Evolutionary conservation across 345 rosid genomes (phyloP).

Genomic region (Pugionium cornutum): DNA sequence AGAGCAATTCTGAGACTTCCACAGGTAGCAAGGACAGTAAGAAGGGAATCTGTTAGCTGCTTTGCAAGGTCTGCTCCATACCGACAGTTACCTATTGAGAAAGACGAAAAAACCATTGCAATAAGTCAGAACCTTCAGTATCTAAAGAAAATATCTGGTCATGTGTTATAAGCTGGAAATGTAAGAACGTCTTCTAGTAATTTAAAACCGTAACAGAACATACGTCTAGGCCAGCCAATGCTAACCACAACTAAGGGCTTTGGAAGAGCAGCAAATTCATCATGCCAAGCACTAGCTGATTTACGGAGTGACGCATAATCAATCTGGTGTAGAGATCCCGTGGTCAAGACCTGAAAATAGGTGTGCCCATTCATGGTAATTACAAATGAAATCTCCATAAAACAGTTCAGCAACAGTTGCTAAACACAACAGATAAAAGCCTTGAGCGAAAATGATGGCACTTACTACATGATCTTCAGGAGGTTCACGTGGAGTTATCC

Average conservation of each 20-base stretch:
- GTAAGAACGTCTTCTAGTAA: constrained; percentile 13
- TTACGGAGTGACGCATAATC: constrained; percentile 81
- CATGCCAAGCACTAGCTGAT: constrained; percentile 90
- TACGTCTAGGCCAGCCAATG: constrained; percentile 91
- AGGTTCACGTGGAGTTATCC: constrained; percentile 85
- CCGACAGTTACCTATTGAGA: constrained; percentile 63
- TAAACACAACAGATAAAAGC: background rate
- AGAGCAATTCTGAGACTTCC: constrained; percentile 87
- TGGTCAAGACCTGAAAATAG: constrained; percentile 68
- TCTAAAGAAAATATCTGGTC: background rate
- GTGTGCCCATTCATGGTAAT: constrained; percentile 8
- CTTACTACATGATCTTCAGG: constrained; percentile 77
- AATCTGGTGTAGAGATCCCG: constrained; percentile 88
- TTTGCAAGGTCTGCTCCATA: constrained; percentile 87
- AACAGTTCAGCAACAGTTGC: constrained; percentile 4
- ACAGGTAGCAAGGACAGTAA: constrained; percentile 62
- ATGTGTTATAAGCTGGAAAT: constrained; percentile 5
- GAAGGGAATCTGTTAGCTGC: constrained; percentile 63
- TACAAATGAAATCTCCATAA: constrained; percentile 23
- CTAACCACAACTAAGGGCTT: constrained; percentile 92
- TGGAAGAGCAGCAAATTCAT: constrained; percentile 84
- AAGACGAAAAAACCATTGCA: background rate
- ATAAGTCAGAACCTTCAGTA: constrained; percentile 11
- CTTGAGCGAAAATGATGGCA: constrained; percentile 8
- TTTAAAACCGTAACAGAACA: constrained; percentile 30